A percentile compares a stretch with the other conserved stretches of the same genome.
Evolutionary conservation across 2,329 filamentous ascomycete species (phyloP).

Genomic region (Ophiostoma himal-ulmi): DNA sequence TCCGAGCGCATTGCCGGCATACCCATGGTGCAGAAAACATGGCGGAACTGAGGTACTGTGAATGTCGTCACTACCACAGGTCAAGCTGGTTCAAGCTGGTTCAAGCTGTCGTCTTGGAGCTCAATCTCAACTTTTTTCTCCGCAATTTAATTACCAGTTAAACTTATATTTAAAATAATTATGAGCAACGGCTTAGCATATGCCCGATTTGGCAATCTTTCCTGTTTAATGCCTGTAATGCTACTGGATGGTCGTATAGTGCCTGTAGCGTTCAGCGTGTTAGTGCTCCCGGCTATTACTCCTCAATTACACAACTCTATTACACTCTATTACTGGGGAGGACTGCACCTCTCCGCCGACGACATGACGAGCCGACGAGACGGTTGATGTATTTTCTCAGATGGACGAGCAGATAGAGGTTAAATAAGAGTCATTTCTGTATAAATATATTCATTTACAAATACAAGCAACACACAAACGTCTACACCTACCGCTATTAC

Average conservation of each 20-base stretch:
- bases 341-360: too few relatives aligned
- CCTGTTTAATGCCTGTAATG: conserved; percentile 12
- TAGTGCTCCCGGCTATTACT: not conserved
- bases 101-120: not conserved
- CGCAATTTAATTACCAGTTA: conserved; percentile 8
- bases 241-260: not conserved
- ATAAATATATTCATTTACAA: too few relatives aligned
- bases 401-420: too few relatives aligned
- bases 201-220: conserved; percentile 17
- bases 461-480: too few relatives aligned
- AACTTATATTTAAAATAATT: not conserved
- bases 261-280: not conserved
- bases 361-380: too few relatives aligned
- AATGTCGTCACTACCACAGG: not conserved
- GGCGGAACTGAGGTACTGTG: conserved; percentile 18
- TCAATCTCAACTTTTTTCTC: conserved; percentile 11
- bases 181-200: not conserved
- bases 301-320: not conserved
- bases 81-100: not conserved
- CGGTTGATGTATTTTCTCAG: too few relatives aligned
- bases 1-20: conserved; percentile 46
- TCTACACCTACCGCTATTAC: not conserved
- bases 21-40: conserved; percentile 46
- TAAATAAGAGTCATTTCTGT: too few relatives aligned
- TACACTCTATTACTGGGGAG: too few relatives aligned